A percentile compares a stretch with the other conserved stretches of the same genome.
Evolutionary conservation across 306 rosid genomes (phyloP).

Genomic region (Lathyrus tuberosus): DNA sequence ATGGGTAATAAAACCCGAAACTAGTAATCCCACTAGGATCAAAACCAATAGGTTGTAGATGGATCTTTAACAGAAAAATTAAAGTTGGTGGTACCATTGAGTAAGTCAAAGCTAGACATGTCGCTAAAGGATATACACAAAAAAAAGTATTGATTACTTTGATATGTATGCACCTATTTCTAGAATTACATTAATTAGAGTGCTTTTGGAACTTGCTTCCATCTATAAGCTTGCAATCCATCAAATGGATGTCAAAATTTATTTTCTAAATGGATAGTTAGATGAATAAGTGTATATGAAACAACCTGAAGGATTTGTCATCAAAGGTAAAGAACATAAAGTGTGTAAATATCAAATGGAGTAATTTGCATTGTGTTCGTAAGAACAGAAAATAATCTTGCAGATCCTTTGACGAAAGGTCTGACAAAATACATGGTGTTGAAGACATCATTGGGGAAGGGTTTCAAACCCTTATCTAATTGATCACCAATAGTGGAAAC

Average conservation of each 20-base stretch:
- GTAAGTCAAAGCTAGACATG: not conserved
- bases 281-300: slow-evolving; percentile 3
- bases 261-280: not conserved
- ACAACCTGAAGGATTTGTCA: not conserved
- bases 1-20: not conserved
- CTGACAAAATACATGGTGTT: too few species aligned
- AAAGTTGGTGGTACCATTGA: not conserved
- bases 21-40: not conserved
- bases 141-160: not conserved
- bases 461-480: too few species aligned
- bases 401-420: too few species aligned
- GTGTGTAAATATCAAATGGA: too few species aligned
- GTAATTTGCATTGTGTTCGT: too few species aligned
- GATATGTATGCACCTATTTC: not conserved
- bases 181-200: not conserved
- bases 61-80: slow-evolving; percentile 1
- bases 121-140: too few species aligned
- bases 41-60: not conserved
- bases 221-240: not conserved
- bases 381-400: too few species aligned
- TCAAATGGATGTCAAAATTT: not conserved
- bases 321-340: not conserved
- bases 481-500: too few species aligned
- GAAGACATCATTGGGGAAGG: too few species aligned
- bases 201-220: not conserved